These are phyloP conservation scores for Cubamyces lactineus DNA, from an alignment of 768 basidiomycete genomes.

Conservation along the genomic window DNA sequence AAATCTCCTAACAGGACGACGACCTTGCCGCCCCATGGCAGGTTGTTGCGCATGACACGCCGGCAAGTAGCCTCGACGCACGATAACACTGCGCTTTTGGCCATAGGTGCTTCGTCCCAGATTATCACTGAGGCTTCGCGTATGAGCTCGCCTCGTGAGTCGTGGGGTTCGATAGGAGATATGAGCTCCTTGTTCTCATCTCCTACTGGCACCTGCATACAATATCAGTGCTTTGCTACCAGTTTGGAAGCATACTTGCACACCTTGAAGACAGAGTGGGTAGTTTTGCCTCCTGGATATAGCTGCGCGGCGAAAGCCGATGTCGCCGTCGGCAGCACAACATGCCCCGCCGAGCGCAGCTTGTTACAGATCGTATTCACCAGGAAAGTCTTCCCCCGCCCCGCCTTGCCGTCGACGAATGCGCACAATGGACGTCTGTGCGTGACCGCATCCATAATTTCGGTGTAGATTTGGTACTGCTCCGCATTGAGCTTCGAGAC, in stretches of 20 bases:
- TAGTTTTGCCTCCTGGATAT: conserved; percentile 42
- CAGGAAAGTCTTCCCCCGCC: conserved; percentile 45
- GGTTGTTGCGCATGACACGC: conserved; percentile 32
- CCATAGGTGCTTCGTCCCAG: conserved; percentile 51
- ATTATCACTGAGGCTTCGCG: conserved; percentile 35
- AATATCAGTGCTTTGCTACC: neutral
- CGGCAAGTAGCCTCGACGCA: conserved; percentile 42
- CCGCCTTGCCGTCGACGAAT: conserved; percentile 46
- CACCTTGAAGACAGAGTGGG: conserved; percentile 45
- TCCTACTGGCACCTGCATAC: conserved; percentile 37
- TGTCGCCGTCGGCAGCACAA: conserved; percentile 42
- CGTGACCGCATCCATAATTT: conserved; percentile 22
- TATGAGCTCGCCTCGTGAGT: conserved; percentile 40
- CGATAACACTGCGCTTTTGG: conserved; percentile 37
- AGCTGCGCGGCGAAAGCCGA: conserved; percentile 45
- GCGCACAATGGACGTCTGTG: conserved; percentile 23
- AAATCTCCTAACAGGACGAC: conserved; percentile 45
- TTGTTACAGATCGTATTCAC: conserved; percentile 39
- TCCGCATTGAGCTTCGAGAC: conserved; percentile 28
- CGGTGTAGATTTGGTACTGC: conserved; percentile 30
- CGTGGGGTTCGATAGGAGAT: conserved; percentile 36
- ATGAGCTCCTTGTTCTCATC: conserved; percentile 37
- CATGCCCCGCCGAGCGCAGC: conserved; percentile 32
- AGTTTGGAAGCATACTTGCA: neutral
- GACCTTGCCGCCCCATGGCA: conserved; percentile 43